Conservation (phyloP, 2,329 filamentous ascomycete species). For the Cercospora sp. region DNA sequence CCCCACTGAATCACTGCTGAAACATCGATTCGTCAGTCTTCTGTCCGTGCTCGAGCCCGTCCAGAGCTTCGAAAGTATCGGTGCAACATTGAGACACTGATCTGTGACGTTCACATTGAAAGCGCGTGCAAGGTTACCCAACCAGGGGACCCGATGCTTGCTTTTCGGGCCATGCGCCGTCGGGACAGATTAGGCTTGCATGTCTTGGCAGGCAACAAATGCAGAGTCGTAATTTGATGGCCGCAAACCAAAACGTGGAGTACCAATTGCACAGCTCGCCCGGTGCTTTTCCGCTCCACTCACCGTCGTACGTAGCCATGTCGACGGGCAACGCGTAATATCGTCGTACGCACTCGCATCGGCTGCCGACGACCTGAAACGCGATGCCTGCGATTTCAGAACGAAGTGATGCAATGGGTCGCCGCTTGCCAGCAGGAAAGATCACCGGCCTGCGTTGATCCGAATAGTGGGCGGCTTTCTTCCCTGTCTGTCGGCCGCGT, state of each 20-base stretch:
- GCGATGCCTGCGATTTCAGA: neutral
- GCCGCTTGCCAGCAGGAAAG: neutral
- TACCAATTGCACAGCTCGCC: neutral
- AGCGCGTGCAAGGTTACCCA: neutral
- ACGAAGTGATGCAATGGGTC: neutral
- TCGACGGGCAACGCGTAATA: neutral
- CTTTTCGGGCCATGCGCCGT: neutral
- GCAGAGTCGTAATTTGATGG: neutral
- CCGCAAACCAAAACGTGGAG: neutral
- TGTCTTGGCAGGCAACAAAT: conserved; percentile 1
- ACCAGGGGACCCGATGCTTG: neutral
- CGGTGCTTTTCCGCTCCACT: neutral
- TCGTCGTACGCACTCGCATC: neutral
- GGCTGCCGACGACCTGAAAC: neutral
- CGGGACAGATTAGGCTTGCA: neutral
- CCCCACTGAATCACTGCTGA: neutral
- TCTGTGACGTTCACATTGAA: neutral
- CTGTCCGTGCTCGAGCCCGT: neutral
- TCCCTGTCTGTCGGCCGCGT: neutral
- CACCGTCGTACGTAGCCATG: neutral
- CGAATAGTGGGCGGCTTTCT: neutral
- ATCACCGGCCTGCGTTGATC: neutral
- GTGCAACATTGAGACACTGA: neutral
- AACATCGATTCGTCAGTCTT: neutral
- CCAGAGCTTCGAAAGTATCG: neutral